Evolutionary conservation across 2,329 filamentous ascomycete genomes (phyloP).

Genomic region (Diaporthe batatas): DNA sequence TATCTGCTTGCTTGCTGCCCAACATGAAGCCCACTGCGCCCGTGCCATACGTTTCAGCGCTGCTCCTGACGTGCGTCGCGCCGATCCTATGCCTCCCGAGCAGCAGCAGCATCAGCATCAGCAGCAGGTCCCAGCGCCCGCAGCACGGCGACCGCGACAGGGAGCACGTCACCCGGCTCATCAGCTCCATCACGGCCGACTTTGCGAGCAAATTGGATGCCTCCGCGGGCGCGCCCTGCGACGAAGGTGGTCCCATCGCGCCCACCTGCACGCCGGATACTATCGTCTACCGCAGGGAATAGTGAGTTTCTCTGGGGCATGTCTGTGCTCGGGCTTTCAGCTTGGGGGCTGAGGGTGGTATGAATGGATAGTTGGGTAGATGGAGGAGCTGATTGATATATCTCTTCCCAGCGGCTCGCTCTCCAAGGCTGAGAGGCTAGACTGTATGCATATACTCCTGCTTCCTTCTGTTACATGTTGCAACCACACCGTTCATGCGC

Average conservation of each 20-base stretch:
- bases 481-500: neutral
- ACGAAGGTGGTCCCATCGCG: slow-evolving; percentile 34
- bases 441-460: neutral
- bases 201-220: slow-evolving; percentile 15
- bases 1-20: neutral
- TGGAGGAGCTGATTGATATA: neutral
- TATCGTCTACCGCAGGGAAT: slow-evolving; percentile 48
- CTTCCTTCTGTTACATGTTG: neutral
- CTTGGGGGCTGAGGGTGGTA: too few relatives aligned
- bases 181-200: slow-evolving; percentile 37
- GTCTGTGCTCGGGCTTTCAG: slow-evolving; percentile 48
- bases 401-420: neutral
- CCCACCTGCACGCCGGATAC: slow-evolving; percentile 46
- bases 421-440: slow-evolving; percentile 27
- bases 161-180: slow-evolving; percentile 41
- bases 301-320: slow-evolving; percentile 45
- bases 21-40: slow-evolving; percentile 1
- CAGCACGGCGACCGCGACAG: slow-evolving; percentile 34
- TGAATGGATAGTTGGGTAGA: neutral
- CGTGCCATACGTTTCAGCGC: neutral
- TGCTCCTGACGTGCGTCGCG: slow-evolving; percentile 10
- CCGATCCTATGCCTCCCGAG: slow-evolving; percentile 9
- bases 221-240: neutral
- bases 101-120: too few relatives aligned
- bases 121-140: neutral